Evolutionary conservation across 2,329 filamentous ascomycete genomes (phyloP).

Genomic region (Macroventuria anomochaeta): DNA sequence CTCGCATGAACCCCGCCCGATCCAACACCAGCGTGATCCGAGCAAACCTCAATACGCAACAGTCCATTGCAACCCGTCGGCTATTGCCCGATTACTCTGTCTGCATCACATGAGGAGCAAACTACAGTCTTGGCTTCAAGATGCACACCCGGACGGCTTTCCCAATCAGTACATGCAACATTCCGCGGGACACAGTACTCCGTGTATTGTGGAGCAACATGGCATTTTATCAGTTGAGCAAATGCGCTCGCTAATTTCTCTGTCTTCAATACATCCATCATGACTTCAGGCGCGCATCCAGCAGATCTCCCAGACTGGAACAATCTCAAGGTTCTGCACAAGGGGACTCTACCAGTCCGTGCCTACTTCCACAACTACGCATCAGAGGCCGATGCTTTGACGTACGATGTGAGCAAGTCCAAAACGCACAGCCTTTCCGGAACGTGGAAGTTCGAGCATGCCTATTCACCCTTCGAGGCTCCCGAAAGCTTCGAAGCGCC

Average conservation of each 20-base stretch:
- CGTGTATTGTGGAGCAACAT: slow-evolving; percentile 15
- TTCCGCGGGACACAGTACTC: slow-evolving; percentile 7
- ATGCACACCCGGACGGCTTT: slow-evolving; percentile 28
- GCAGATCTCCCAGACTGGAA: slow-evolving; percentile 63
- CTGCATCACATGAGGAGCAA: slow-evolving; percentile 18
- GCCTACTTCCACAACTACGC: slow-evolving; percentile 64
- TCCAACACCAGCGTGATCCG: slow-evolving; percentile 3
- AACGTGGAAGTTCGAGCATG: slow-evolving; percentile 51
- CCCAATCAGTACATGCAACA: slow-evolving; percentile 24
- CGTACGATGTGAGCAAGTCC: slow-evolving; percentile 44
- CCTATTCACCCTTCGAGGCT: slow-evolving; percentile 46
- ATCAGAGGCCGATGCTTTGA: slow-evolving; percentile 58
- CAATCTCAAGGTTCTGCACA: slow-evolving; percentile 66
- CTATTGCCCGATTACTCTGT: neutral
- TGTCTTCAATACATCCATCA: slow-evolving; percentile 16
- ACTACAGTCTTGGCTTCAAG: slow-evolving; percentile 19
- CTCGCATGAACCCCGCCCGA: slow-evolving; percentile 14
- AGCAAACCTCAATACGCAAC: slow-evolving; percentile 13
- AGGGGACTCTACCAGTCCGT: slow-evolving; percentile 64
- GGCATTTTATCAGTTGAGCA: slow-evolving; percentile 12
- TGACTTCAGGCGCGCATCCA: slow-evolving; percentile 33
- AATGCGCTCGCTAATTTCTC: neutral
- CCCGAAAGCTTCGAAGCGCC: slow-evolving; percentile 43
- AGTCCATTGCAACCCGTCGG: slow-evolving; percentile 12
- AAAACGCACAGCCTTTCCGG: slow-evolving; percentile 44